These are phyloP conservation scores for Saitozyma podzolica DNA, from an alignment of 768 basidiomycete genomes.

Conservation along the genomic window DNA sequence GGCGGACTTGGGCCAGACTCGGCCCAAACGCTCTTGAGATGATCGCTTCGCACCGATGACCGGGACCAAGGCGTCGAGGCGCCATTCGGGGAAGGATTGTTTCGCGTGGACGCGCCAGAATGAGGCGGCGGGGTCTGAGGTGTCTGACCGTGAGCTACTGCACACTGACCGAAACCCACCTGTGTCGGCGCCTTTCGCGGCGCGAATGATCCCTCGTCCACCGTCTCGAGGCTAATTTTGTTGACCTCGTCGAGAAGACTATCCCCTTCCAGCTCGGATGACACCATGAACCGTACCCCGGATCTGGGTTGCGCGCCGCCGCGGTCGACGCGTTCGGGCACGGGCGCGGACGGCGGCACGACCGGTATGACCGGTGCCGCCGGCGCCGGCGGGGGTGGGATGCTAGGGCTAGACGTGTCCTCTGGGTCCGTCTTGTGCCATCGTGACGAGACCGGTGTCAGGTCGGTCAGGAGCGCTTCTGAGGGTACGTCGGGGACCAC, in stretches of 20 bases:
- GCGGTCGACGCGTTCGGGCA: slow-evolving; percentile 6
- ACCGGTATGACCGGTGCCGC: neutral
- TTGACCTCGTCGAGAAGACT: slow-evolving; percentile 50
- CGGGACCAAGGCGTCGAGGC: slow-evolving; percentile 11
- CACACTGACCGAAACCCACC: neutral
- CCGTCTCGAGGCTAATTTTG: slow-evolving; percentile 49
- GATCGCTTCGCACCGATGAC: slow-evolving; percentile 22
- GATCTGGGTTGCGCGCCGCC: slow-evolving; percentile 23
- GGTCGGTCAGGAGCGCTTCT: slow-evolving; percentile 2
- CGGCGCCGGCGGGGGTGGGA: neutral
- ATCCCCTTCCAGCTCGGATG: slow-evolving; percentile 49
- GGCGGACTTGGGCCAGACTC: slow-evolving; percentile 7
- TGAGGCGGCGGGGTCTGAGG: slow-evolving; percentile 32
- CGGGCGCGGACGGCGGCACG: neutral
- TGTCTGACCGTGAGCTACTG: slow-evolving; percentile 19
- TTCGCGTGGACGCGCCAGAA: slow-evolving; percentile 14
- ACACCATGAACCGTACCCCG: slow-evolving; percentile 50
- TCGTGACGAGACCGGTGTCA: too few relatives aligned
- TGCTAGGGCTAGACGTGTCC: neutral
- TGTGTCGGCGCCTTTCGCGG: slow-evolving; percentile 5
- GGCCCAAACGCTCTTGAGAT: slow-evolving; percentile 47
- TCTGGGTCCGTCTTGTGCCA: too few relatives aligned
- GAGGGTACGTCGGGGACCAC: neutral
- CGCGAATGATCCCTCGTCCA: slow-evolving; percentile 27
- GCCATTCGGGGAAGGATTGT: slow-evolving; percentile 12